phyloP scores from a whole-genome alignment of 2,329 filamentous ascomycete species.

The Cladophialophora exuberans region DNA sequence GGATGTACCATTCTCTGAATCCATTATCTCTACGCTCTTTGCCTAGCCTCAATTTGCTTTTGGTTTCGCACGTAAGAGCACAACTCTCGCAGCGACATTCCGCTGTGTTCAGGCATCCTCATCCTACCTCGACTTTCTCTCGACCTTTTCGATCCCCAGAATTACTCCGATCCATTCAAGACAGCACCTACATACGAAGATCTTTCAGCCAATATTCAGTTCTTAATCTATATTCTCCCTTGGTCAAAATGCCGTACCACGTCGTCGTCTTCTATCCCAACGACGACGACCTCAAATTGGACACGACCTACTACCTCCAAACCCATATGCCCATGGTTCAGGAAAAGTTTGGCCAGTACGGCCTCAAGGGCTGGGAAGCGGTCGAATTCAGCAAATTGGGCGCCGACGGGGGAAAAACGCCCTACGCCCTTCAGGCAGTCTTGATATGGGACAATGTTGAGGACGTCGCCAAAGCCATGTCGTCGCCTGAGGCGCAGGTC shows the following conservation, averaged over 20 bases:
- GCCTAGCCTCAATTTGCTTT: too few relatives aligned
- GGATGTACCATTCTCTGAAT: too few relatives aligned
- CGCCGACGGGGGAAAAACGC: slow-evolving; percentile 6
- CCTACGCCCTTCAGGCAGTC: slow-evolving; percentile 5
- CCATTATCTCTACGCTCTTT: too few relatives aligned
- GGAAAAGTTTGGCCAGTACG: slow-evolving; percentile 43
- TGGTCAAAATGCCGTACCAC: slow-evolving; percentile 2
- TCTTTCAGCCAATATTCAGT: too few relatives aligned
- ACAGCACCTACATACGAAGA: too few relatives aligned
- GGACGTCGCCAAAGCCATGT: slow-evolving; percentile 7
- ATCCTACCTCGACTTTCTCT: too few relatives aligned
- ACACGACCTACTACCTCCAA: slow-evolving; percentile 54
- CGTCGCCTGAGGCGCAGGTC: background rate
- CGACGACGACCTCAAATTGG: slow-evolving; percentile 44
- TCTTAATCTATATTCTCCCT: too few relatives aligned
- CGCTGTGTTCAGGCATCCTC: too few relatives aligned
- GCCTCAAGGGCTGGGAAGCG: slow-evolving; percentile 41
- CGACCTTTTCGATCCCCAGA: too few relatives aligned
- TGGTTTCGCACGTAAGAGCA: too few relatives aligned
- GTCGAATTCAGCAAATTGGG: background rate
- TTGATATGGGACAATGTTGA: slow-evolving; percentile 17
- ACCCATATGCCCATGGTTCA: slow-evolving; percentile 52
- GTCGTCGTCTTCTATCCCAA: slow-evolving; percentile 43
- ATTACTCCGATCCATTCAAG: too few relatives aligned
- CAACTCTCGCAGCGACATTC: too few relatives aligned